A percentile compares a stretch with the other conserved stretches of the same genome.
These are phyloP conservation scores for Tuber magnatum DNA, from an alignment of 495 filamentous ascomycete species.

Conservation along the genomic window DNA sequence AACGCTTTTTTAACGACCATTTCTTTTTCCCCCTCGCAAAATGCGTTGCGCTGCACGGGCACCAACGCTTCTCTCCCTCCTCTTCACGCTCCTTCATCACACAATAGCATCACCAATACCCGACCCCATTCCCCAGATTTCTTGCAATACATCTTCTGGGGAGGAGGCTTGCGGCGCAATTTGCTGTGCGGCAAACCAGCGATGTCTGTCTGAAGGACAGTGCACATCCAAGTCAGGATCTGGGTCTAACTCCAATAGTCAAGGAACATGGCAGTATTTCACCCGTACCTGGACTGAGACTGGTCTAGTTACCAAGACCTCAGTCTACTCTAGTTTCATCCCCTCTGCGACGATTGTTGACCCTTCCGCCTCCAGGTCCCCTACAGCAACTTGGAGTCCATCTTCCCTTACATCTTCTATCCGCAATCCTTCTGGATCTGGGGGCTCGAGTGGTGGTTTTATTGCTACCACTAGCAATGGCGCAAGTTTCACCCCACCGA, in stretches of 20 bases:
- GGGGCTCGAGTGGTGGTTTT: conserved; percentile 15
- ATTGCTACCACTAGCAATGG: conserved; percentile 12
- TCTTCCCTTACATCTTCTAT: conserved; percentile 13
- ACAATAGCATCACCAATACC: conserved; percentile 29
- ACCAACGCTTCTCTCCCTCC: conserved; percentile 29
- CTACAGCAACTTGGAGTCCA: conserved; percentile 19
- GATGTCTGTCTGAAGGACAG: conserved; percentile 19
- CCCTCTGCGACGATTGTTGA: conserved; percentile 10
- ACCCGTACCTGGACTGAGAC: conserved; percentile 20
- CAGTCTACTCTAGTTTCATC: conserved; percentile 22
- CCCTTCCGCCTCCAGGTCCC: conserved; percentile 22
- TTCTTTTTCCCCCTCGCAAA: conserved; percentile 22
- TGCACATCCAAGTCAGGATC: conserved; percentile 7
- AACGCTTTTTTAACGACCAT: conserved; percentile 6
- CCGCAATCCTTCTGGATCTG: conserved; percentile 15
- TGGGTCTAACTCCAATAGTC: background rate
- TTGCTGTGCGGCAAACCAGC: conserved; percentile 18
- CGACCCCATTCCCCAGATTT: conserved; percentile 15
- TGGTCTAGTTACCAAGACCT: conserved; percentile 23
- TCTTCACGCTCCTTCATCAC: conserved; percentile 31
- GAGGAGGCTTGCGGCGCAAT: conserved; percentile 15
- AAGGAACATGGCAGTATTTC: conserved; percentile 22
- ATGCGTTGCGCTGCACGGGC: conserved; percentile 26
- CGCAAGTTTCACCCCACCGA: conserved; percentile 25
- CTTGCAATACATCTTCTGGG: conserved; percentile 1